Evolutionary conservation across 2,329 filamentous ascomycete genomes (phyloP).

Genomic region (Tolypocladium tropicale): DNA sequence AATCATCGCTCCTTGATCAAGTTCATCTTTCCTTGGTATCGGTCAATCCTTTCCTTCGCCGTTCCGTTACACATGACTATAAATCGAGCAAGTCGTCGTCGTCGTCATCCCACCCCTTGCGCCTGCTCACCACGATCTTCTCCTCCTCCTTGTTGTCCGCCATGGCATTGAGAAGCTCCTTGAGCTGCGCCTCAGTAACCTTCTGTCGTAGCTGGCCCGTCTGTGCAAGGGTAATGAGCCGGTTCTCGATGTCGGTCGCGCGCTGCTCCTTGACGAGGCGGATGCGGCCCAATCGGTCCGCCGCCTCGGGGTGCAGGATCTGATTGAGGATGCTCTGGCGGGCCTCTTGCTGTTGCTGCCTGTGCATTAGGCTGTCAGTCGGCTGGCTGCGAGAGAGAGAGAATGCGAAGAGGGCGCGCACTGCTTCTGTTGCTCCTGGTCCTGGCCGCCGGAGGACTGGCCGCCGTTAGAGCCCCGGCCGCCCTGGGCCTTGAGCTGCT

Average conservation of each 20-base stretch:
- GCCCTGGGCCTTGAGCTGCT: slow-evolving; percentile 76
- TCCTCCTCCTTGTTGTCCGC: slow-evolving; percentile 69
- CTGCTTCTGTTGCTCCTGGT: slow-evolving; percentile 51
- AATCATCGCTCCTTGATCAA: neutral
- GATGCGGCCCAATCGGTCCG: slow-evolving; percentile 87
- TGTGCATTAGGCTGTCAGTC: slow-evolving; percentile 10
- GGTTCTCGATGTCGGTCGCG: slow-evolving; percentile 82
- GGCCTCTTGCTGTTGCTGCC: slow-evolving; percentile 52
- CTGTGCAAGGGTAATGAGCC: slow-evolving; percentile 84
- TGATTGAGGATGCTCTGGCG: slow-evolving; percentile 73
- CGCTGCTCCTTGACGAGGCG: slow-evolving; percentile 90
- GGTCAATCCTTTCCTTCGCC: neutral
- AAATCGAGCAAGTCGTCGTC: slow-evolving; percentile 66
- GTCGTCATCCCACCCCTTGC: slow-evolving; percentile 79
- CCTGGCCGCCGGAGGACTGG: slow-evolving; percentile 24
- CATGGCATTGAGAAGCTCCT: slow-evolving; percentile 78
- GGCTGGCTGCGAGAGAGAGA: neutral
- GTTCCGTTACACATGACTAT: slow-evolving; percentile 17
- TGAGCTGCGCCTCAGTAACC: slow-evolving; percentile 86
- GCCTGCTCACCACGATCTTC: slow-evolving; percentile 77
- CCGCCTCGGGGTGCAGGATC: slow-evolving; percentile 89
- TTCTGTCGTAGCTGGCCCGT: slow-evolving; percentile 77
- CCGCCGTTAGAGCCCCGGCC: slow-evolving; percentile 35
- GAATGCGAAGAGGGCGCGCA: slow-evolving; percentile 6
- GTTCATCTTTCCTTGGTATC: slow-evolving; percentile 1